Evolutionary conservation across 768 basidiomycete genomes (phyloP), one percentile per base, ranked within the genome.

Genomic region (Kwoniella shandongensis): DNA sequence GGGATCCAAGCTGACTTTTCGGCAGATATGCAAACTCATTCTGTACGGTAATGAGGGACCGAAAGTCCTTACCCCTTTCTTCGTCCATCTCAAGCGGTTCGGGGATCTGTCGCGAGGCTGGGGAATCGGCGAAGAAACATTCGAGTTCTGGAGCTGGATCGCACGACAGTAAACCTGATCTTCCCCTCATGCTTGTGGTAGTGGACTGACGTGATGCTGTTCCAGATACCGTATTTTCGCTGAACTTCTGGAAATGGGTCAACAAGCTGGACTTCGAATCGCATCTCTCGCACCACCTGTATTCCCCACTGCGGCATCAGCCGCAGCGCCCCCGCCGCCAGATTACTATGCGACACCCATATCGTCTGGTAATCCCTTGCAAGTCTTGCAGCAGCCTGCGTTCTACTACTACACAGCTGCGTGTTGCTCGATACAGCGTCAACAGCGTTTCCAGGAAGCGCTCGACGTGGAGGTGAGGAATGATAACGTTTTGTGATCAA

Each of bases 131-230:
- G 91, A 93, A 67, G 89, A 92, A 69, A 96, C 90, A 0, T 97
- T 89, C 63, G 96, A 98, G 73, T 97, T 87, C 72, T 97, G 94
- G 94, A 89, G 88, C 63, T 99, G 93, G 94, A 81, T 92, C 53
- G 88, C 90, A 7, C 81, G 91, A 71, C 92, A 96, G 89, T 91
- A 67, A 54, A 87, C 81, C 10, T 35, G 25, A 22, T 22, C 25
- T n/a, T 26, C 38, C 20, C 12, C 20, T 10, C 17, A 38, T 13
- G 7, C 32, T 23, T 13, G 26, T 32, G 17, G 7, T 29, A 23
- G 36, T 41, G 17, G 27, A 49, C 48, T 57, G 38, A 48, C 15
- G 3, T 3, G 26, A 23, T 32, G 15, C 11, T 18, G 10, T 42
- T 2, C 2, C 59, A 94, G 91, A 70, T 85, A 96, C 69, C 88